Percentiles rank a stretch among this genome's conserved stretches.
These are phyloP conservation scores for Moricandia arvensis DNA, from an alignment of 345 rosid genomes.

Conservation along the genomic window DNA sequence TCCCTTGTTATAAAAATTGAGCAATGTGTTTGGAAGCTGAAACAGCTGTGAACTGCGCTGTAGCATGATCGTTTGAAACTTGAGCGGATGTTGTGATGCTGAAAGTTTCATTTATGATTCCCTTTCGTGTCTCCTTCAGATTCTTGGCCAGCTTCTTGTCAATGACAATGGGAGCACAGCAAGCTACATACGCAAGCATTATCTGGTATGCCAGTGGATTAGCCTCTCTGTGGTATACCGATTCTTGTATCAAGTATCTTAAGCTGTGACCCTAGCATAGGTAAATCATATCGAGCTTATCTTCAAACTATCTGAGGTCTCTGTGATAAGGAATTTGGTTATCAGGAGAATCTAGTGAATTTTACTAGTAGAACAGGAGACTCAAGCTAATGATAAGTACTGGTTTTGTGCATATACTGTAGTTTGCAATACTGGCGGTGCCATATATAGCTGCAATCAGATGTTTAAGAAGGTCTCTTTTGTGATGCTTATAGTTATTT, in stretches of 20 bases:
- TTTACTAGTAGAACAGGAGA: slow-evolving; percentile 5
- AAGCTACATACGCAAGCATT: slow-evolving; percentile 76
- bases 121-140: slow-evolving; percentile 45
- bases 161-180: slow-evolving; percentile 95
- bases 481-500: slow-evolving; percentile 18
- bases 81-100: slow-evolving; percentile 23
- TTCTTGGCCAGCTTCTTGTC: slow-evolving; percentile 87
- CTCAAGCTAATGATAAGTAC: slow-evolving; percentile 9
- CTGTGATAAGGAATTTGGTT: slow-evolving; percentile 7
- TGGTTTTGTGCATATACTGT: slow-evolving; percentile 8
- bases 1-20: neutral
- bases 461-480: neutral
- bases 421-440: slow-evolving; percentile 1
- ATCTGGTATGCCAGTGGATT: slow-evolving; percentile 64
- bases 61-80: slow-evolving; percentile 4
- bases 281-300: slow-evolving; percentile 7
- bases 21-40: neutral
- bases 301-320: slow-evolving; percentile 7
- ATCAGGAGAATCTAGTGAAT: slow-evolving; percentile 6
- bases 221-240: neutral
- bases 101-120: slow-evolving; percentile 14
- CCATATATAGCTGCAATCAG: slow-evolving; percentile 5
- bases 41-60: neutral
- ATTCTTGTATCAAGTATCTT: slow-evolving; percentile 1
- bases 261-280: neutral